phyloP scores from a whole-genome alignment of 2,329 filamentous ascomycete genomes.

The Paraphaeosphaeria sporulosa region DNA sequence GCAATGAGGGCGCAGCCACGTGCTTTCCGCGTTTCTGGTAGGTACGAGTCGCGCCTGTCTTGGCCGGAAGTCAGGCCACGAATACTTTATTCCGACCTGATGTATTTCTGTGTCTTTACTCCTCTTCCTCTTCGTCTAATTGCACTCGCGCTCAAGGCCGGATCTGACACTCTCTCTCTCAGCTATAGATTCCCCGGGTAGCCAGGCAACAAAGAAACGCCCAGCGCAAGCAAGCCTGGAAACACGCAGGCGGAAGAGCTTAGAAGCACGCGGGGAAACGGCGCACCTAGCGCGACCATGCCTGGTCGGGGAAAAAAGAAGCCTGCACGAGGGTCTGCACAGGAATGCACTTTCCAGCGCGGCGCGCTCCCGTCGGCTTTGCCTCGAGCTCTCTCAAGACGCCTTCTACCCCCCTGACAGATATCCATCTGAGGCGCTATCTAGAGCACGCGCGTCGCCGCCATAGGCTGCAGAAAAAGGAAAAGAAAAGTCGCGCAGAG shows the following conservation, averaged over 20 bases:
- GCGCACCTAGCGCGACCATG: background rate
- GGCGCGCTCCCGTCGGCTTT: background rate
- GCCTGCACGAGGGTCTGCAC: background rate
- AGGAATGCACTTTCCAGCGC: background rate
- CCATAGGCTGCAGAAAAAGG: slow-evolving; percentile 5
- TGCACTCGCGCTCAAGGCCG: background rate
- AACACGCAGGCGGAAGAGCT: background rate
- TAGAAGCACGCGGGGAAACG: background rate
- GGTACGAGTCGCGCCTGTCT: background rate
- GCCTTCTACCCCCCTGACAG: background rate
- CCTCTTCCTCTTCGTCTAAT: background rate
- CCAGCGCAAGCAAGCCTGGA: background rate
- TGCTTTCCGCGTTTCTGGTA: background rate
- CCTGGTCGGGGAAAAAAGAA: background rate
- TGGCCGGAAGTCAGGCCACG: no score
- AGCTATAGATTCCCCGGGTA: background rate
- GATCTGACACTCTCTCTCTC: background rate
- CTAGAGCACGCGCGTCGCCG: background rate
- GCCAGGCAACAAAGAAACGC: background rate
- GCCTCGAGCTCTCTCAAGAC: background rate
- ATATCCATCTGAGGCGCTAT: background rate
- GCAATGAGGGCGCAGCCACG: background rate
- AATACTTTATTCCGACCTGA: background rate
- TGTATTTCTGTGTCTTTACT: background rate
- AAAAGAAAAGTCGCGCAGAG: background rate